These are phyloP conservation scores for Isoetes taiwanensis DNA, from an alignment of 75 land plant genomes.

Conservation along the genomic window DNA sequence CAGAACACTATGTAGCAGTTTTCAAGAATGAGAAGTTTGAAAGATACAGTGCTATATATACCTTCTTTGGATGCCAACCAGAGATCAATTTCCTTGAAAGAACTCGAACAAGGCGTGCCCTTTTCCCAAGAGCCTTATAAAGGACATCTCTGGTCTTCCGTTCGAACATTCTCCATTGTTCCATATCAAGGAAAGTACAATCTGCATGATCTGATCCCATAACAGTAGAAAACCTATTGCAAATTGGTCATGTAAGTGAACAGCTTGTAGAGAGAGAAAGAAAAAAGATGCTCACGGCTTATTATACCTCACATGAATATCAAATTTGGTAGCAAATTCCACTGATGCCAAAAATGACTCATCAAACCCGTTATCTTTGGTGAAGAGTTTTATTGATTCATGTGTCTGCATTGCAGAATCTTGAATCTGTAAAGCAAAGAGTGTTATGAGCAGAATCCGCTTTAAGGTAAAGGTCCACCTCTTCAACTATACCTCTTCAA, in stretches of 20 bases:
- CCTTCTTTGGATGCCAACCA: constrained; percentile 37
- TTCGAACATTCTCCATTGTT: constrained; percentile 52
- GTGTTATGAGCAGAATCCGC: background rate
- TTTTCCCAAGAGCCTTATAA: constrained; percentile 38
- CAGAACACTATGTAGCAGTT: background rate
- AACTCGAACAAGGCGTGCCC: constrained; percentile 55
- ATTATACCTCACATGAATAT: constrained; percentile 60
- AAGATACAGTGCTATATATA: constrained; percentile 11
- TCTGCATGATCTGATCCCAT: background rate
- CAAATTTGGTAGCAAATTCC: constrained; percentile 73
- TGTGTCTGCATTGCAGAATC: constrained; percentile 46
- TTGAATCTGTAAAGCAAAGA: constrained; percentile 36
- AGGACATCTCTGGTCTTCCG: constrained; percentile 39
- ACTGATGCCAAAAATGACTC: constrained; percentile 56
- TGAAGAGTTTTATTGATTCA: constrained; percentile 28
- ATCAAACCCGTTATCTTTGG: constrained; percentile 58
- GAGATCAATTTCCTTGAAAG: constrained; percentile 28
- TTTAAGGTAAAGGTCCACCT: background rate
- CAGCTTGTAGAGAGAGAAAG: too few relatives aligned
- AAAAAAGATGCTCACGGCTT: background rate
- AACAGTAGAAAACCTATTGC: background rate
- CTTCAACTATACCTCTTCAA: constrained; percentile 46
- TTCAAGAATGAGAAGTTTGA: background rate
- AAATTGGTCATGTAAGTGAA: too few relatives aligned
- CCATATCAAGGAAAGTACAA: constrained; percentile 33